A percentile compares a stretch with the other conserved stretches of the same genome.
Conservation (phyloP, 805 yeast species). For the Saccharomycopsis sp. region DNA sequence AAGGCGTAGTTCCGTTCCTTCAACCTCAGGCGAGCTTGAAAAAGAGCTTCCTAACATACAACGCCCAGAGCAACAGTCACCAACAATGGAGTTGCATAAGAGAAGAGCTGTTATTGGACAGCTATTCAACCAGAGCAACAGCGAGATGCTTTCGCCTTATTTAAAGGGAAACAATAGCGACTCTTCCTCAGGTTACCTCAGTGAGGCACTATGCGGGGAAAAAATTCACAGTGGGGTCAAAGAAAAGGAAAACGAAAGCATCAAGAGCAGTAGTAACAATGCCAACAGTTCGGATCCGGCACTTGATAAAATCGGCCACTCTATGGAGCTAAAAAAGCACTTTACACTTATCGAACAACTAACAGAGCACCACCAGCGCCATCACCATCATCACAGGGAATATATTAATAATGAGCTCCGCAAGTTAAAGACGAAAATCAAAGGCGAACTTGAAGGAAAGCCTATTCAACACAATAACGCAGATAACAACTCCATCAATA, state of each 20-base stretch:
- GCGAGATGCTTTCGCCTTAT: not conserved
- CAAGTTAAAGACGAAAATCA: not conserved
- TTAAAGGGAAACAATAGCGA: not conserved
- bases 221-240: not conserved
- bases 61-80: not conserved
- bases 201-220: not conserved
- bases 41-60: not conserved
- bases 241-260: not conserved
- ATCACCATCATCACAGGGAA: not conserved
- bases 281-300: not conserved
- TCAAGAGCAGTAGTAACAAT: not conserved
- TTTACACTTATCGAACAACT: not conserved
- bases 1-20: not conserved
- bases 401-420: not conserved
- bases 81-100: not conserved
- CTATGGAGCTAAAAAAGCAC: not conserved
- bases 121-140: not conserved
- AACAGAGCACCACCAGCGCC: not conserved
- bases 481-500: not conserved
- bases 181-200: not conserved
- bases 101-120: not conserved
- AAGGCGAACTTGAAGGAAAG: not conserved
- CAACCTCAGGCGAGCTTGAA: not conserved
- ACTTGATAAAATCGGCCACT: not conserved
- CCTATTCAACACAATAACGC: not conserved